phyloP scores from a whole-genome alignment of 2,329 filamentous ascomycete species.

The Plenodomus lindquistii region DNA sequence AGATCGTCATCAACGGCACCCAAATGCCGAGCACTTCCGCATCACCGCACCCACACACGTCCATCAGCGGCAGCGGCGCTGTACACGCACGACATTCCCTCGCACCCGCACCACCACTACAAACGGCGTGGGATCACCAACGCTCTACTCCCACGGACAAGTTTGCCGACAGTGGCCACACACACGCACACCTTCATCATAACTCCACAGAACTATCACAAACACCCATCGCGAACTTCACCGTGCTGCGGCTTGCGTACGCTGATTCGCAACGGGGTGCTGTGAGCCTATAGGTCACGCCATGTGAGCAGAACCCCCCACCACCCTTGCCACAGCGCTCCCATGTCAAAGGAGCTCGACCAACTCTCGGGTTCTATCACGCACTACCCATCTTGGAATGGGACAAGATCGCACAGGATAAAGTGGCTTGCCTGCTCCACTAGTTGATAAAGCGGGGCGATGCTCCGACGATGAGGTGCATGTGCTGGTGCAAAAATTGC shows the following conservation, averaged over 20 bases:
- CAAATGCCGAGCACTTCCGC: neutral
- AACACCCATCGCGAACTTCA: neutral
- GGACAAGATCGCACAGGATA: neutral
- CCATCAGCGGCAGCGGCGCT: neutral
- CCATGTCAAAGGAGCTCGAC: neutral
- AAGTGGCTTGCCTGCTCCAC: neutral
- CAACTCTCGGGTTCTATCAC: neutral
- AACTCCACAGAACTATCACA: neutral
- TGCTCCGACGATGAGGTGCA: neutral
- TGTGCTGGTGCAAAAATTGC: neutral
- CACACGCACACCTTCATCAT: neutral
- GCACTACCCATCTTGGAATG: neutral
- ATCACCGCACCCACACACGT: neutral
- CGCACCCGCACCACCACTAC: neutral
- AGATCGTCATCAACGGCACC: neutral
- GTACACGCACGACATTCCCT: neutral
- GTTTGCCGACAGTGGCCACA: neutral
- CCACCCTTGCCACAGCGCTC: neutral
- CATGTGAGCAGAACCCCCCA: neutral
- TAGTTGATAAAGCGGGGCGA: neutral
- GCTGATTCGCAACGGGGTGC: neutral
- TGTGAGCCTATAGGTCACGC: neutral
- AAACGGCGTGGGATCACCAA: neutral
- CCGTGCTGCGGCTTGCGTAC: too few relatives aligned
- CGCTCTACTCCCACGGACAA: neutral